Evolutionary conservation across 768 basidiomycete species (phyloP), one percentile per base, ranked within the genome.

Genomic region (Strobilomyces confusus): DNA sequence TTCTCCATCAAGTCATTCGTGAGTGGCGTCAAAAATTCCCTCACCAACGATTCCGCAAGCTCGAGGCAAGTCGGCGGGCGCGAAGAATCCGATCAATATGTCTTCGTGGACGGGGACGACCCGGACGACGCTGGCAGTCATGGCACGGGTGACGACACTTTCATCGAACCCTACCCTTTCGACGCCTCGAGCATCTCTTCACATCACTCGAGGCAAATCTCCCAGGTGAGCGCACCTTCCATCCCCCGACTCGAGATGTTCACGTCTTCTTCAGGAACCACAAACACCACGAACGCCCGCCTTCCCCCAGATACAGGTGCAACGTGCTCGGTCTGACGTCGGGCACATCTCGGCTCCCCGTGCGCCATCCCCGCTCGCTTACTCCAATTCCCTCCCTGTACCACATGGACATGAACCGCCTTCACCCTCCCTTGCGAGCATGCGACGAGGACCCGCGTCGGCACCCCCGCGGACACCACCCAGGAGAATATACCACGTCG

Each of bases 401-500:
- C 26, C 26, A n/a, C n/a, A n/a, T n/a, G n/a, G n/a, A n/a, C n/a
- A n/a, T n/a, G n/a, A n/a, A n/a, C n/a, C n/a, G 1, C 50, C 61
- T 14, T 48, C 49, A 32, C 61, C 55, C 12, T 51, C 55, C 36
- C 32, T 26, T 34, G 9, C 37, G 8, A 17, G 32, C 26, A 22
- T 51, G 19, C 50, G 46, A 1, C 14, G 32, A 23, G 57, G 52
- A 19, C 54, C 55, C 23, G 25, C 29, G 7, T 52, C 58, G 23
- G 56, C 46, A 32, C 45, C 59, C 33, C 68, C 69, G 2, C 65
- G 63, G 41, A 71, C 68, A 12, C 75, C 77, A 14, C 72, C 76
- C 2, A 68, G 70, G 48, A 64, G 77, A 44, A 58, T 71, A 17
- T 76, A 74, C 47, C 76, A 77, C 41, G 61, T 80, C 48, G 64